Evolutionary conservation across 352 stramenopile genomes (phyloP), one percentile per base, ranked within the genome.

Genomic region (Phytophthora pini): DNA sequence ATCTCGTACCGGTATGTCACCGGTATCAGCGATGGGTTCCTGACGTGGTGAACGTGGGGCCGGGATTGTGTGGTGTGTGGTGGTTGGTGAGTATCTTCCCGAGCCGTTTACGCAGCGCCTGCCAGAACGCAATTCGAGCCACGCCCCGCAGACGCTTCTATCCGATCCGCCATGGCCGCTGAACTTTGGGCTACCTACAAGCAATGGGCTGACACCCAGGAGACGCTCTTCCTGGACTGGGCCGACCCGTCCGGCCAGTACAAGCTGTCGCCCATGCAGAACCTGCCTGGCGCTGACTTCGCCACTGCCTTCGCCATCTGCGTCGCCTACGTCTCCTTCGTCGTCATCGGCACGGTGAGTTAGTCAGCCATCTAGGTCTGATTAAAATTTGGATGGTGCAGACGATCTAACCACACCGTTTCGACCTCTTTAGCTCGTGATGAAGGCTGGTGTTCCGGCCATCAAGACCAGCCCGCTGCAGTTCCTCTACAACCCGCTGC

Each of bases 401-500:
- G 13, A 46, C 56, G 10, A 38, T 13, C 20, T 39, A 52, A 67
- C 61, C 45, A 36, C 15, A 9, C 15, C 32, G 43, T 4, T 58
- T 17, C 15, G 24, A 50, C 24, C 20, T 56, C 15, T 13, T 13
- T 32, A 74, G 55, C 34, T 85, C 9, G 52, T 92, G n/a, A 95
- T 94, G 87, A 93, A 89, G 70, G 59, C 80, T 8, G 79, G 74
- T n/a, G 69, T 92, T 45, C 83, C 83, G 9, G 77, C 73, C 36
- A 80, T 94, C 63, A 94, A 94, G 66, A 93, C 85, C 20, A 82
- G 67, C 31, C 61, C 68, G 13, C 74, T 98, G 60, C 97, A 98
- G 74, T 98, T 99, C 72, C 31, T 98, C 15, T 99, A 99, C 93
- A 99, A 99, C 81, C 92, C 97, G 43, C 89, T 97, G 12, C 96